Evolutionary conservation across 2,329 filamentous ascomycete species (phyloP).

Genomic region (Ceratocystis colombiana): DNA sequence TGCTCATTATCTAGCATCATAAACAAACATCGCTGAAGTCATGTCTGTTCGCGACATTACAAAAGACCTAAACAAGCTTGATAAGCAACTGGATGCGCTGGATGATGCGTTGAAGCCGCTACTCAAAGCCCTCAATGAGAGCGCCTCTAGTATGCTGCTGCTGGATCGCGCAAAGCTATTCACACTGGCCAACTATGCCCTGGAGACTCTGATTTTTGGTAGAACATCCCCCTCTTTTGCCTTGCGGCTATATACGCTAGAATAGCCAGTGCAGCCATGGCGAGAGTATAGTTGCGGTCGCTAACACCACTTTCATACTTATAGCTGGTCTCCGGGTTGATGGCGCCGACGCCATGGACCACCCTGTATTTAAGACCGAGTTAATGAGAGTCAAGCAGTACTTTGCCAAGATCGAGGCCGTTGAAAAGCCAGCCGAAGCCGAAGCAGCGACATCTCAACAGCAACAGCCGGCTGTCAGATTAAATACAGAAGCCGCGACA

Average conservation of each 20-base stretch:
- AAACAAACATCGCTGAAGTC: too few species aligned
- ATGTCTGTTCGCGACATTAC: slow-evolving; percentile 47
- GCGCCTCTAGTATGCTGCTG: slow-evolving; percentile 71
- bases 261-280: not conserved
- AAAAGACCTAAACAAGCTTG: slow-evolving; percentile 62
- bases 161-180: slow-evolving; percentile 92
- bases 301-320: slow-evolving; percentile 30
- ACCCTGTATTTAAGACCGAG: slow-evolving; percentile 69
- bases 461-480: slow-evolving; percentile 37
- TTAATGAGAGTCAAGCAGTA: slow-evolving; percentile 81
- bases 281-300: not conserved
- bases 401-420: slow-evolving; percentile 77
- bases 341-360: slow-evolving; percentile 69
- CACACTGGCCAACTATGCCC: slow-evolving; percentile 74
- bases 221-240: slow-evolving; percentile 23
- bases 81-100: slow-evolving; percentile 68
- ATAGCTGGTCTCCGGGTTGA: slow-evolving; percentile 64
- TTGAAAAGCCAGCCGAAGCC: slow-evolving; percentile 44
- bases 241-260: too few species aligned
- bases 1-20: too few species aligned
- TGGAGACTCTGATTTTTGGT: slow-evolving; percentile 88
- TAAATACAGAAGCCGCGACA: slow-evolving; percentile 67
- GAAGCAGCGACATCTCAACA: slow-evolving; percentile 29
- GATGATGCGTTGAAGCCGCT: slow-evolving; percentile 67
- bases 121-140: slow-evolving; percentile 54